Conservation (phyloP, 371 early-diverging fungal species). For the Syncephalastrum sp. region DNA sequence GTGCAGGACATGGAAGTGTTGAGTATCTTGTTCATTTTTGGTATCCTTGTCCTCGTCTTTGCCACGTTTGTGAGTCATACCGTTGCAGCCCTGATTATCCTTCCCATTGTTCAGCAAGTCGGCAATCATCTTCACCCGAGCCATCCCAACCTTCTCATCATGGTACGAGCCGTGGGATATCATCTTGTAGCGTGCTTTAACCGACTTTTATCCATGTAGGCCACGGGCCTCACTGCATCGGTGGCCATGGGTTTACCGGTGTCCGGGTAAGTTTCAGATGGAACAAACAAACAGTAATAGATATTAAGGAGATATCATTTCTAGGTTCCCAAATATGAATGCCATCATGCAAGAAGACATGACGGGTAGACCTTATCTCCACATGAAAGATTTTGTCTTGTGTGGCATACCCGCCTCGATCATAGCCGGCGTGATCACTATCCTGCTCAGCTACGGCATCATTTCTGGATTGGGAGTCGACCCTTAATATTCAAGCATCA, state of each 20-base stretch:
- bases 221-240: conserved; percentile 70
- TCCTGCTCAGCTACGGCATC: conserved; percentile 20
- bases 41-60: conserved; percentile 64
- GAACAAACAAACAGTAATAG: neutral
- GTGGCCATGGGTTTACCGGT: conserved; percentile 93
- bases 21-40: conserved; percentile 64
- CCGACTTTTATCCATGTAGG: conserved; percentile 11
- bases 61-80: conserved; percentile 94
- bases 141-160: conserved; percentile 81
- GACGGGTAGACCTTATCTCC: conserved; percentile 83
- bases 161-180: conserved; percentile 42
- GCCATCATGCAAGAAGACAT: conserved; percentile 91
- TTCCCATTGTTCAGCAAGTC: conserved; percentile 75
- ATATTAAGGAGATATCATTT: neutral
- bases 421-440: conserved; percentile 44
- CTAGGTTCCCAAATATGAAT: conserved; percentile 94
- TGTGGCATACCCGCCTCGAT: conserved; percentile 79
- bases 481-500: neutral
- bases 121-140: conserved; percentile 66
- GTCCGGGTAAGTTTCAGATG: conserved; percentile 51
- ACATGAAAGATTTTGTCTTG: conserved; percentile 79
- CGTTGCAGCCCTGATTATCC: conserved; percentile 79
- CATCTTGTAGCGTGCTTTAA: neutral
- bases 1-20: conserved; percentile 63
- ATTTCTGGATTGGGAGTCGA: conserved; percentile 15